Percentiles rank a stretch among this genome's conserved stretches.
Evolutionary conservation across 2,329 filamentous ascomycete genomes (phyloP).

Genomic region (Nothopassalora personata): DNA sequence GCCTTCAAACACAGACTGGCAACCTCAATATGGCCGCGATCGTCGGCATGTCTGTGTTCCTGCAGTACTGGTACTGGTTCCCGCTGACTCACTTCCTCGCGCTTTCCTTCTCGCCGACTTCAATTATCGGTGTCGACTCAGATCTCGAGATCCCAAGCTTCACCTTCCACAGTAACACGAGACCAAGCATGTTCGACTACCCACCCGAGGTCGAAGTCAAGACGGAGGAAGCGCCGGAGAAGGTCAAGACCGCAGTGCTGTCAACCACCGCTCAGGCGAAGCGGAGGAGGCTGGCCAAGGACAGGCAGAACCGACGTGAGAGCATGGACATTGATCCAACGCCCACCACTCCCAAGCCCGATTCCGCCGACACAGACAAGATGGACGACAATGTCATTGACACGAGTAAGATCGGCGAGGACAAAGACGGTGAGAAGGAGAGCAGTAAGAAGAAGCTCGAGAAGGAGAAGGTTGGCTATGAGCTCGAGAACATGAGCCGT

Average conservation of each 20-base stretch:
- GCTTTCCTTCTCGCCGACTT: constrained; percentile 91
- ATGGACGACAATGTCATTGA: constrained; percentile 64
- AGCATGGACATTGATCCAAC: constrained; percentile 92
- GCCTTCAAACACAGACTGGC: constrained; percentile 92
- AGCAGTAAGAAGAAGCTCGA: constrained; percentile 79
- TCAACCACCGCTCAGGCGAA: constrained; percentile 97
- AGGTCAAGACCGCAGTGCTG: constrained; percentile 90
- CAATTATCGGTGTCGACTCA: constrained; percentile 89
- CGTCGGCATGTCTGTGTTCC: constrained; percentile 96
- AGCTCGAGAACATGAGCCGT: constrained; percentile 93
- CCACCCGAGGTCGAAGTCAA: constrained; percentile 95
- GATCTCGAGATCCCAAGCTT: constrained; percentile 89
- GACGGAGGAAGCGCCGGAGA: constrained; percentile 83
- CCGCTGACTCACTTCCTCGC: constrained; percentile 96
- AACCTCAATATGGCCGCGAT: constrained; percentile 99
- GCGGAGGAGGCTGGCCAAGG: constrained; percentile 88
- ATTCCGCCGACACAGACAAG: constrained; percentile 60
- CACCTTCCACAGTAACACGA: constrained; percentile 92
- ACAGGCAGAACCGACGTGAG: constrained; percentile 79
- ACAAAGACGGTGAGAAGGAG: constrained; percentile 51
- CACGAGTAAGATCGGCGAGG: constrained; percentile 34
- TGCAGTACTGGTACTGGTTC: constrained; percentile 99
- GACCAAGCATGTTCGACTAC: constrained; percentile 95
- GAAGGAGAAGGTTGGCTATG: constrained; percentile 95
- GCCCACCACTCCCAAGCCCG: constrained; percentile 65